A percentile compares a stretch with the other conserved stretches of the same genome.
Evolutionary conservation across 805 yeast species (phyloP).

Genomic region (Yamadazyma scolyti): DNA sequence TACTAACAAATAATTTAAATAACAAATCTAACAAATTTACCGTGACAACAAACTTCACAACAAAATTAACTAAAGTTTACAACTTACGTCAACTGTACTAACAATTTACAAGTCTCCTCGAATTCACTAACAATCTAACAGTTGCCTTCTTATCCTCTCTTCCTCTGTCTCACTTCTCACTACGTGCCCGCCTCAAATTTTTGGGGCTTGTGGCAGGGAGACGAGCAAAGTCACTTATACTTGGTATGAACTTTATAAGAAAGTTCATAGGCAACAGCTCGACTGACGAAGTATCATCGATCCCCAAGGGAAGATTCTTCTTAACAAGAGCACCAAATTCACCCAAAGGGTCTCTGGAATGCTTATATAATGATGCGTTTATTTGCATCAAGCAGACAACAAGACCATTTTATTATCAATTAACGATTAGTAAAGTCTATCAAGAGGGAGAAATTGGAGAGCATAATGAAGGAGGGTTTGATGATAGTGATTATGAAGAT

Average conservation of each 20-base stretch:
- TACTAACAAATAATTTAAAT: too few species aligned
- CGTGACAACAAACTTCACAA: too few species aligned
- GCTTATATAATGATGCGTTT: slow-evolving; percentile 76
- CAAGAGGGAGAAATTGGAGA: slow-evolving; percentile 66
- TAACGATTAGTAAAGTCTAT: slow-evolving; percentile 64
- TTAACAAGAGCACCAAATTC: slow-evolving; percentile 71
- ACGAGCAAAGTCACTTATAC: too few species aligned
- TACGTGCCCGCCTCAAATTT: too few species aligned
- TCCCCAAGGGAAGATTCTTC: slow-evolving; percentile 78
- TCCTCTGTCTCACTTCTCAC: too few species aligned
- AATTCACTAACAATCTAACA: too few species aligned
- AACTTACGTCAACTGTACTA: too few species aligned
- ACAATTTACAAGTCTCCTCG: too few species aligned
- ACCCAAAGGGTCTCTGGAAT: slow-evolving; percentile 84
- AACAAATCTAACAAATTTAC: too few species aligned
- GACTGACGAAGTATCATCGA: slow-evolving; percentile 57
- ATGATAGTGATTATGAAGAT: slow-evolving; percentile 19
- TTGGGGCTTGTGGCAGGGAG: background rate
- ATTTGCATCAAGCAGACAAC: slow-evolving; percentile 68
- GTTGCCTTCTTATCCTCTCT: too few species aligned
- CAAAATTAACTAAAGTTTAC: too few species aligned
- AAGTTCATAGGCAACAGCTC: slow-evolving; percentile 56
- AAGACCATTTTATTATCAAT: slow-evolving; percentile 61
- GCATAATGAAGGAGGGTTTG: slow-evolving; percentile 28
- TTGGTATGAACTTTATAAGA: slow-evolving; percentile 67